Base-by-base conservation (phyloP, 163 green algal species). In the Chlamydomonas reinhardtii region DNA sequence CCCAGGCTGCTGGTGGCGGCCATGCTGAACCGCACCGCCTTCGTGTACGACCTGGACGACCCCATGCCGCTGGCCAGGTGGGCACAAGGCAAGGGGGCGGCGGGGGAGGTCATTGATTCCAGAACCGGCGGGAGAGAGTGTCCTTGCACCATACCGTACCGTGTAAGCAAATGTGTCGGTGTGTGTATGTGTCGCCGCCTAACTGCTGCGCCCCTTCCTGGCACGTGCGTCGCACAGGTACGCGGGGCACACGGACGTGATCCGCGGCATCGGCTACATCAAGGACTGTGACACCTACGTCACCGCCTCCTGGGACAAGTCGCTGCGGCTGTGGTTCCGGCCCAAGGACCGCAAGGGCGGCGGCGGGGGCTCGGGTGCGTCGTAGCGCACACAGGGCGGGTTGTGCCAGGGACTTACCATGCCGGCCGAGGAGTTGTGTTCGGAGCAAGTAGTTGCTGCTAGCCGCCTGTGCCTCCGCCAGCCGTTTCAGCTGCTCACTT, bases 221-320 rank as follows among this genome's bases (percentile, higher is more conserved):
- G 20, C 62, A 16, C 27, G 15, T 70, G 27, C n/a, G 20, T 65
- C 59, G 19, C 4, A n/a, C 59, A 94, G 90, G 72, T 95, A 93
- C 74, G 71, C 74, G 19, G 94, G 94, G 35, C 94, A 96, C 89
- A 80, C 74, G 16, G 94, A 96, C 69, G 85, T 95, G 9, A 90
- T 96, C 65, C 87, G 91, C 25, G 83, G 76, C 48, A 91, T 96
- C 25, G 85, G 65, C 31, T 96, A 94, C 88, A 79, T 96, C 43
- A 66, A 77, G 27, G 88, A 92, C 56, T 89, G 85, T 66, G 90
- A 93, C 73, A 88, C 87, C 35, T 96, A 95, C 78, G 81, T 96
- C 17, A 96, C 91, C 14, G 91, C 90, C 76, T 91, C 74, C n/a
- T 94, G 91, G 93, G 91, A 94, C 83, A 90, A 86, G 75, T 92